Evolutionary conservation across 1,139 yeast genomes (phyloP).

Genomic region (Kodamaea sp.): DNA sequence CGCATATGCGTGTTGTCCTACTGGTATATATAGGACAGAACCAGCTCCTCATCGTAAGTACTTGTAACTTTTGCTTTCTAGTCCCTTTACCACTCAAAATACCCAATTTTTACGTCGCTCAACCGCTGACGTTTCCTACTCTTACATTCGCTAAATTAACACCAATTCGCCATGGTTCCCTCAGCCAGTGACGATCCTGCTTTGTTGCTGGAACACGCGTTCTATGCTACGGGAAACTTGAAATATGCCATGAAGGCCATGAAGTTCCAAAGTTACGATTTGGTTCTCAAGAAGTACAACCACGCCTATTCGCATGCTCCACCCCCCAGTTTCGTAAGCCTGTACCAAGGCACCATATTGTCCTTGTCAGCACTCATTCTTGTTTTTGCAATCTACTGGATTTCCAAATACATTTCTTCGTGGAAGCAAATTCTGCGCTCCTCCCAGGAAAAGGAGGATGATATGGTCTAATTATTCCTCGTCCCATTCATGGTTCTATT

Average conservation of each 20-base stretch:
- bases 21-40: neutral
- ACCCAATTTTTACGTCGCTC: too few relatives aligned
- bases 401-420: conserved; percentile 2
- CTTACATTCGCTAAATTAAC: too few relatives aligned
- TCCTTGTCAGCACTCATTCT: neutral
- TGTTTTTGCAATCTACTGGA: conserved; percentile 1
- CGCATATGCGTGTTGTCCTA: too few relatives aligned
- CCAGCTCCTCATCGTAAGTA: neutral
- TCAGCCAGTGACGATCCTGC: conserved; percentile 22
- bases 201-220: conserved; percentile 32
- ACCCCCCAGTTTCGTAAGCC: neutral
- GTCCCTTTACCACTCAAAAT: neutral
- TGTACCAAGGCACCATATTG: conserved; percentile 1
- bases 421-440: too few relatives aligned
- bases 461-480: too few relatives aligned
- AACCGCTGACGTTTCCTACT: too few relatives aligned
- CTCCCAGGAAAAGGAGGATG: too few relatives aligned
- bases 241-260: conserved; percentile 20
- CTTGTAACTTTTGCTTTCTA: neutral
- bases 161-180: conserved; percentile 19
- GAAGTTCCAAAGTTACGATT: conserved; percentile 19
- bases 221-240: conserved; percentile 26
- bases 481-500: too few relatives aligned
- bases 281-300: conserved; percentile 7
- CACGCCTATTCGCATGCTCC: conserved; percentile 6